phyloP scores from a whole-genome alignment of 2,329 filamentous ascomycete genomes.

The Fusarium nodosum region DNA sequence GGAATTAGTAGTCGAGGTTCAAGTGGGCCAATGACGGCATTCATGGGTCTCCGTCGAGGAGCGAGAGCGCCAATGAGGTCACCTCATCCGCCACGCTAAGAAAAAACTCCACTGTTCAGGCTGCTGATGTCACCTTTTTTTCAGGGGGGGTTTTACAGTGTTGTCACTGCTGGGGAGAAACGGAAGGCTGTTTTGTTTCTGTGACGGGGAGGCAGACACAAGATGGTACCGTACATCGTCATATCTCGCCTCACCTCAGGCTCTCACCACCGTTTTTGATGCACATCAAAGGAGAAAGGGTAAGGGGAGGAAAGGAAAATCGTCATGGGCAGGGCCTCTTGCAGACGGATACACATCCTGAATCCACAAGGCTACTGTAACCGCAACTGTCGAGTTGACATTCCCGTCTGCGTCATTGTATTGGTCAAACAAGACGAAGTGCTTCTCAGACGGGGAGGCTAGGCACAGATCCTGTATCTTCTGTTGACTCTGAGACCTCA shows the following conservation, averaged over 20 bases:
- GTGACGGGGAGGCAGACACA: slow-evolving; percentile 3
- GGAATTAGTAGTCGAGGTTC: slow-evolving; percentile 17
- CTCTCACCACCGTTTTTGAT: slow-evolving; percentile 13
- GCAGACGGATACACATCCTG: slow-evolving; percentile 15
- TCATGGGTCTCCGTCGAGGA: slow-evolving; percentile 3
- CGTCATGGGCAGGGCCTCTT: slow-evolving; percentile 33
- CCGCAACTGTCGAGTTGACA: slow-evolving; percentile 6
- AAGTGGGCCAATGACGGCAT: slow-evolving; percentile 49
- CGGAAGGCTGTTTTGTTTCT: slow-evolving; percentile 12
- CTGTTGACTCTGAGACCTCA: not conserved
- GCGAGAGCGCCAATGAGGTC: slow-evolving; percentile 46
- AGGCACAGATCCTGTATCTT: slow-evolving; percentile 8
- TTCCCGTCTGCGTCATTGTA: slow-evolving; percentile 45
- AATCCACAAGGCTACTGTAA: slow-evolving; percentile 36
- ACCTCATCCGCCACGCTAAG: slow-evolving; percentile 36
- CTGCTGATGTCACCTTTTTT: slow-evolving; percentile 46
- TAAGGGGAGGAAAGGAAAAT: not conserved
- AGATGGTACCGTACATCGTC: slow-evolving; percentile 38
- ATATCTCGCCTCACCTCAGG: slow-evolving; percentile 35
- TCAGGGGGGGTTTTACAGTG: slow-evolving; percentile 7
- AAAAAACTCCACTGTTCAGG: not conserved
- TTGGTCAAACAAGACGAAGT: slow-evolving; percentile 21
- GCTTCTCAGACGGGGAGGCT: slow-evolving; percentile 6
- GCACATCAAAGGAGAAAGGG: slow-evolving; percentile 17
- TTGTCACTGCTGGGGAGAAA: slow-evolving; percentile 4